These are phyloP conservation scores for Pythium aphanidermatum DNA, from an alignment of 352 stramenopile species.

Conservation along the genomic window DNA sequence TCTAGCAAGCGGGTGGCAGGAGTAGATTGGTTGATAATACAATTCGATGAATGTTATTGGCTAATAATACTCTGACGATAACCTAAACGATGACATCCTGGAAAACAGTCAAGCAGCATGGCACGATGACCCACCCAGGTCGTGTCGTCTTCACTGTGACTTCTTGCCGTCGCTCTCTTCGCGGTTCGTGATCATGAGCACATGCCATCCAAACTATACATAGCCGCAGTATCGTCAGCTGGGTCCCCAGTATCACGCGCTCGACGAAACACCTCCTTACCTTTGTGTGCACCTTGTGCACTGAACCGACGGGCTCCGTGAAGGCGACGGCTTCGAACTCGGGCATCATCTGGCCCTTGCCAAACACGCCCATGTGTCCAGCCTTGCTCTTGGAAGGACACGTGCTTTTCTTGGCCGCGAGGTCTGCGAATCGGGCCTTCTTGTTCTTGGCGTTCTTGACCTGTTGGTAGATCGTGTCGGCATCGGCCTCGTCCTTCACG, in stretches of 20 bases:
- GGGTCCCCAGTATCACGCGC: neutral
- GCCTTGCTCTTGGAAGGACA: slow-evolving; percentile 60
- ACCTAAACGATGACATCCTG: no score
- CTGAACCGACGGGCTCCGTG: slow-evolving; percentile 39
- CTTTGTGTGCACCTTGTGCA: slow-evolving; percentile 57
- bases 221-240: no score
- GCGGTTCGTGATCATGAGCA: slow-evolving; percentile 65
- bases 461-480: slow-evolving; percentile 49
- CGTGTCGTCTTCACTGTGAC: neutral
- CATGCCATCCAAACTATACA: slow-evolving; percentile 69
- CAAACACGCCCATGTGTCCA: slow-evolving; percentile 61
- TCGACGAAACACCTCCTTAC: slow-evolving; percentile 4
- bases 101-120: no score
- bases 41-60: no score
- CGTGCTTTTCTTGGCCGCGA: slow-evolving; percentile 41
- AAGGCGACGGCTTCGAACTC: slow-evolving; percentile 72
- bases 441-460: slow-evolving; percentile 45
- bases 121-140: no score
- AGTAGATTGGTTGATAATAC: no score
- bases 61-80: no score
- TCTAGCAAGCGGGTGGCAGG: no score
- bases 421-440: slow-evolving; percentile 46
- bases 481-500: slow-evolving; percentile 44
- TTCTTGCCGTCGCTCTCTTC: slow-evolving; percentile 35
- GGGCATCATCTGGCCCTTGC: slow-evolving; percentile 66